Evolutionary conservation across 192 early-diverging fungal species (phyloP).

Genomic region (Backusella australiensis): DNA sequence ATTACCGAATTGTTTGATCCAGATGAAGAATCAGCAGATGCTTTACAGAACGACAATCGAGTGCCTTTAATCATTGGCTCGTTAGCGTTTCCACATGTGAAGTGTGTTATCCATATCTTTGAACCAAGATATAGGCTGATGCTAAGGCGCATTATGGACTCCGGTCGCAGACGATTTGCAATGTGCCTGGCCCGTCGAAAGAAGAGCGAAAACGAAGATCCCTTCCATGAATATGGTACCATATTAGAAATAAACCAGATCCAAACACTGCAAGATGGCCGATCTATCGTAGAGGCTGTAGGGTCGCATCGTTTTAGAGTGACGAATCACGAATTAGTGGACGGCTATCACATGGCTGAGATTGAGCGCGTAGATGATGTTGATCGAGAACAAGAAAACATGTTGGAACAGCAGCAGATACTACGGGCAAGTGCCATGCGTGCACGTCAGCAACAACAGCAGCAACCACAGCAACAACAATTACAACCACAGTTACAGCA

Average conservation of each 20-base stretch:
- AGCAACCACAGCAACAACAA: background rate
- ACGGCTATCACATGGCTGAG: constrained; percentile 46
- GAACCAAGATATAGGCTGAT: constrained; percentile 56
- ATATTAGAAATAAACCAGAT: constrained; percentile 45
- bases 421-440: background rate
- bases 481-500: background rate
- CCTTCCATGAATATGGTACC: constrained; percentile 46
- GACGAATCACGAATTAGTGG: constrained; percentile 27
- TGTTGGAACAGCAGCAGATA: constrained; percentile 23
- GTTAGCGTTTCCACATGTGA: constrained; percentile 52
- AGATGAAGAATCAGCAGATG: background rate
- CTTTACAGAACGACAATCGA: background rate
- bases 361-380: constrained; percentile 48
- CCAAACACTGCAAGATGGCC: constrained; percentile 44
- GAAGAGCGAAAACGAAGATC: constrained; percentile 6
- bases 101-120: constrained; percentile 57
- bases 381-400: constrained; percentile 32
- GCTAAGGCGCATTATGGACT: constrained; percentile 45
- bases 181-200: background rate
- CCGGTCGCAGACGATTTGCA: constrained; percentile 31
- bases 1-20: background rate
- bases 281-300: constrained; percentile 47
- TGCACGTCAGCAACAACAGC: constrained; percentile 4
- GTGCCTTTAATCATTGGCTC: constrained; percentile 56
- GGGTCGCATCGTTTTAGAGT: constrained; percentile 47